Evolutionary conservation across 2,329 filamentous ascomycete genomes (phyloP).

Genomic region (Apiospora koreana): DNA sequence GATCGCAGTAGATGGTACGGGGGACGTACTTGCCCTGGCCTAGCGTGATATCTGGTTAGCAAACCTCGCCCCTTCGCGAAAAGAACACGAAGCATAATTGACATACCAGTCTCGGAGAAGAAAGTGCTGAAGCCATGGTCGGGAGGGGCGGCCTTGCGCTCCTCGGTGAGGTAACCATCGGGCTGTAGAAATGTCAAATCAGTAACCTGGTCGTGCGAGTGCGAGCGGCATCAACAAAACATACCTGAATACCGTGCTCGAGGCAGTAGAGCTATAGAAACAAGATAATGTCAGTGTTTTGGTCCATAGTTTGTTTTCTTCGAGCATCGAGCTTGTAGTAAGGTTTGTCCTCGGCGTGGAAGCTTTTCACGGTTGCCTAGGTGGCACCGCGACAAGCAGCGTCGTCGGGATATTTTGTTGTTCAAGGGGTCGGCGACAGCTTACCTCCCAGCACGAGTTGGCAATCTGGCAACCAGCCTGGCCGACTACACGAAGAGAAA

Average conservation of each 20-base stretch:
- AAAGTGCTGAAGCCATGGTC: constrained; percentile 99
- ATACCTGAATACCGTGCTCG: constrained; percentile 98
- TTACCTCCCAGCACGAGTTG: constrained; percentile 99
- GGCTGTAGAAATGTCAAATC: constrained; percentile 59
- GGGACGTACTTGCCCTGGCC: constrained; percentile 99
- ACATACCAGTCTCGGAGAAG: constrained; percentile 97
- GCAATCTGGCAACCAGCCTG: constrained; percentile 99
- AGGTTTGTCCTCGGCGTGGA: not conserved
- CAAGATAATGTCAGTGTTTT: not conserved
- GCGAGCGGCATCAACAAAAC: constrained; percentile 33
- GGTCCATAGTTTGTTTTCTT: not conserved
- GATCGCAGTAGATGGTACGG: constrained; percentile 98
- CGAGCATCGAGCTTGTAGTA: not conserved
- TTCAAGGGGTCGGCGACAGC: constrained; percentile 38
- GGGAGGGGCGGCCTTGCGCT: constrained; percentile 89
- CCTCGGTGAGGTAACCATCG: constrained; percentile 97
- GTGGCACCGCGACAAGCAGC: not conserved
- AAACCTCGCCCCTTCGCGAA: not conserved
- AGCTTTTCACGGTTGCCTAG: not conserved
- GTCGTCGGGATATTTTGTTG: not conserved
- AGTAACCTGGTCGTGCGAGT: constrained; percentile 13
- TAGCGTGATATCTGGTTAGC: constrained; percentile 38
- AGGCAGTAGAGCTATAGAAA: constrained; percentile 90
- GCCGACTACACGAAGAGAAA: constrained; percentile 71
- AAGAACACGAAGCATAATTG: not conserved